These are phyloP conservation scores for Musa beccarii DNA, from an alignment of 176 grass and related monocot genomes.

Conservation along the genomic window DNA sequence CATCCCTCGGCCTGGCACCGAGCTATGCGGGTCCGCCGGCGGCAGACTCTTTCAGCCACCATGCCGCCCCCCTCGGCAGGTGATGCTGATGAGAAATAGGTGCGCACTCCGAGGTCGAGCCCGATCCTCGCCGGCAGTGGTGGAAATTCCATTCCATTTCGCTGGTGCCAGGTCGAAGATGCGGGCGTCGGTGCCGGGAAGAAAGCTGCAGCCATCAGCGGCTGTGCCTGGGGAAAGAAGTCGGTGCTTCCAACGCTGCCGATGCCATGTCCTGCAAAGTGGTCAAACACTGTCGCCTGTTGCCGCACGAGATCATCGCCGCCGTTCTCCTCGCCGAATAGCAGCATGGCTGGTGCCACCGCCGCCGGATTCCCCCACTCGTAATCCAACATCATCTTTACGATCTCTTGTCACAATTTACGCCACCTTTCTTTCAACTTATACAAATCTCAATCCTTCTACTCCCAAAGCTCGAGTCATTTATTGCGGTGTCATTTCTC, in stretches of 20 bases:
- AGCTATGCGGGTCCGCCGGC: constrained; percentile 1
- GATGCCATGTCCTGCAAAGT: constrained; percentile 1
- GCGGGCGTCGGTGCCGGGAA: constrained; percentile 3
- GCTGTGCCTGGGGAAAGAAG: constrained; percentile 1
- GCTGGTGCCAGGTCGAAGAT: not conserved
- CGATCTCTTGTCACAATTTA: too few relatives aligned
- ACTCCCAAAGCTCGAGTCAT: too few relatives aligned
- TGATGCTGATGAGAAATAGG: constrained; percentile 13
- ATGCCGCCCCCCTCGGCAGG: not conserved
- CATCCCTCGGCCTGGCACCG: constrained; percentile 17
- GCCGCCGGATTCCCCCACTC: constrained; percentile 16
- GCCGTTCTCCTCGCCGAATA: constrained; percentile 2
- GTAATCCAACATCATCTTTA: constrained; percentile 16
- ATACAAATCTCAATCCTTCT: too few relatives aligned
- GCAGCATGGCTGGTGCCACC: constrained; percentile 6
- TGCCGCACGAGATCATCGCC: not conserved
- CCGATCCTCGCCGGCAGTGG: constrained; percentile 11
- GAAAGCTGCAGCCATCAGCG: not conserved
- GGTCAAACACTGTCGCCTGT: constrained; percentile 10
- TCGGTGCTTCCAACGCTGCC: not conserved
- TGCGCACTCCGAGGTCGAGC: constrained; percentile 13
- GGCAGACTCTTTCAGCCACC: not conserved
- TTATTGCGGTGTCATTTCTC: not conserved
- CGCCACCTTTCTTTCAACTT: too few relatives aligned
- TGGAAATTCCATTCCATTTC: constrained; percentile 7